phyloP scores from a whole-genome alignment of 2,329 filamentous ascomycete genomes.

The Botryotinia narcissicola region DNA sequence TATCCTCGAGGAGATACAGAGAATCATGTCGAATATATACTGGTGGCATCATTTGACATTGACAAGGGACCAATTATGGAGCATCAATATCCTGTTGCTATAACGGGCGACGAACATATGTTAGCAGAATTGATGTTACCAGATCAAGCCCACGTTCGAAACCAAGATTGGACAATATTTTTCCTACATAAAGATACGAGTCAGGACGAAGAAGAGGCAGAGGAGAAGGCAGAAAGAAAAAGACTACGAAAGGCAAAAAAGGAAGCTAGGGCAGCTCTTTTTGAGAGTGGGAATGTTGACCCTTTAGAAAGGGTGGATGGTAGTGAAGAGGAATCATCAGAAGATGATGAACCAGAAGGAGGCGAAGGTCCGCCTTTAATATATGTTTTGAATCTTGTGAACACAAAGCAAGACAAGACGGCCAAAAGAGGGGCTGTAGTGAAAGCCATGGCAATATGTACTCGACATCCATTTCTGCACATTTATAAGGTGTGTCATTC shows the following conservation, averaged over 20 bases:
- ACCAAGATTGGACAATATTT: conserved; percentile 99
- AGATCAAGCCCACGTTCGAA: conserved; percentile 90
- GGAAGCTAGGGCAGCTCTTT: conserved; percentile 50
- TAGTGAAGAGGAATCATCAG: conserved; percentile 52
- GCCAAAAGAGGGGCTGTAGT: conserved; percentile 92
- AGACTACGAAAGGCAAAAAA: conserved; percentile 52
- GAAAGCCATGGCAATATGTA: conserved; percentile 99
- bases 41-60: conserved; percentile 96
- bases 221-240: conserved; percentile 56
- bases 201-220: conserved; percentile 75
- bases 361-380: conserved; percentile 87
- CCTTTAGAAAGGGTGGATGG: conserved; percentile 43
- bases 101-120: conserved; percentile 97
- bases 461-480: conserved; percentile 92
- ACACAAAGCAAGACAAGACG: conserved; percentile 93
- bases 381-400: conserved; percentile 95
- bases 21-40: conserved; percentile 97
- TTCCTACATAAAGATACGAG: conserved; percentile 95
- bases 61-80: conserved; percentile 97
- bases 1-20: conserved; percentile 72
- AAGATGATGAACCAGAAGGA: conserved; percentile 63
- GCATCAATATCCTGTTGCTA: conserved; percentile 91
- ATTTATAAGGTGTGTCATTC: conserved; percentile 79
- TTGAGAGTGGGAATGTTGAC: conserved; percentile 46
- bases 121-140: conserved; percentile 97